Conservation (phyloP, 768 basidiomycete genomes). For the Boletus rubropictus region DNA sequence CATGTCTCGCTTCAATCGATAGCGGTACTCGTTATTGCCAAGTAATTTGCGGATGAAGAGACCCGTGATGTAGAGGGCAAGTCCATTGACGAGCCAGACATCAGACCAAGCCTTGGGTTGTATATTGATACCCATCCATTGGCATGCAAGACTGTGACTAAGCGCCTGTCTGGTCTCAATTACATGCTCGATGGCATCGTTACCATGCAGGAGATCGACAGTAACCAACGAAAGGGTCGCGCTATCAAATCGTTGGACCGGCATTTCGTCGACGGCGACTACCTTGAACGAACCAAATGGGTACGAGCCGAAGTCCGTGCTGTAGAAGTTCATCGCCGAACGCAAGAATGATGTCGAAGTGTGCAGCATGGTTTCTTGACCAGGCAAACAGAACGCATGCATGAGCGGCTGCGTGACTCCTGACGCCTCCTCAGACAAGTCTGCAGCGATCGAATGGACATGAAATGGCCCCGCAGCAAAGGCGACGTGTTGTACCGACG, state of each 20-base stretch:
- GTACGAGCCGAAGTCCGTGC: constrained; percentile 90
- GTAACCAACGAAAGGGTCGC: constrained; percentile 78
- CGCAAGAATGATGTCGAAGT: constrained; percentile 74
- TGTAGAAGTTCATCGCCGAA: constrained; percentile 87
- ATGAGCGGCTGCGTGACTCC: constrained; percentile 67
- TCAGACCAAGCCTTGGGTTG: constrained; percentile 91
- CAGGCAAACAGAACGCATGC: constrained; percentile 90
- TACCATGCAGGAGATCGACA: constrained; percentile 78
- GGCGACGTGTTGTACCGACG: constrained; percentile 93
- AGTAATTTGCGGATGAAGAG: constrained; percentile 81
- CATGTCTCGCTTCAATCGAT: constrained; percentile 94
- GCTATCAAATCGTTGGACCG: constrained; percentile 74
- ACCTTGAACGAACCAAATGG: constrained; percentile 93
- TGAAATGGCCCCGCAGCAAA: constrained; percentile 96
- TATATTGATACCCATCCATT: constrained; percentile 97
- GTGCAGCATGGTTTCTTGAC: constrained; percentile 66
- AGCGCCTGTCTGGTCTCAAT: constrained; percentile 84
- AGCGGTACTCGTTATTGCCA: constrained; percentile 96
- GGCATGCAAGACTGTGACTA: constrained; percentile 84
- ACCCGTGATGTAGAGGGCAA: constrained; percentile 85
- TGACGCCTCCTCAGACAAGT: constrained; percentile 56
- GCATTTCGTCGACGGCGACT: constrained; percentile 88
- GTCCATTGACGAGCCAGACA: constrained; percentile 93
- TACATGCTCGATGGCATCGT: constrained; percentile 88
- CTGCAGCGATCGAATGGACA: constrained; percentile 60